Evolutionary conservation across 106 monocot species (phyloP), one percentile per base, ranked within the genome.

Genomic region (Dioscorea alata): DNA sequence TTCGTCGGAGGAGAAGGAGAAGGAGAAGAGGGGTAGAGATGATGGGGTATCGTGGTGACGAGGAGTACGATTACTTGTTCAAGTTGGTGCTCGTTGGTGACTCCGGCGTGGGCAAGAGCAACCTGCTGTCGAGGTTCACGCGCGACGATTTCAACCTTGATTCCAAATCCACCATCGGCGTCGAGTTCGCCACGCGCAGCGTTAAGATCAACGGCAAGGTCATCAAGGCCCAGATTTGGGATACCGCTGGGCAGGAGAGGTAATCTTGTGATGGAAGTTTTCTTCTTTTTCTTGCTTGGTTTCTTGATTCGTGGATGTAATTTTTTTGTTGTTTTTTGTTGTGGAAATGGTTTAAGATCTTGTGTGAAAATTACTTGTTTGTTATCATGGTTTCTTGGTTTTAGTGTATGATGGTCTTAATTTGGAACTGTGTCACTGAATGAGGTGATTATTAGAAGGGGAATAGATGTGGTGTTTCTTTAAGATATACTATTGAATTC

Each of bases 121-220:
- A 84, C 53, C 73, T 84, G 15, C 69, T 84, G 31, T 84, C 84
- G 23, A 63, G 84, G 61, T 85, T 85, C 74, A 85, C 85, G 21
- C 60, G 77, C 42, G 81, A 85, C 77, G 85, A 85, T 77, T 85
- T 85, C 74, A 76, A 73, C 54, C 85, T 85, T 64, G 85, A 85
- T 53, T 85, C 85, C 65, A 85, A 85, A 71, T 85, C 85, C 53
- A 84, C 84, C 59, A 84, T 84, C 67, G 84, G 84, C 33, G 84
- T 84, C n/a, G 84, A 84, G 80, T 85, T 85, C 77, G 85, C 85
- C 51, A 81, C 85, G 42, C 63, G 81, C n/a, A 85, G 70, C 54
- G n/a, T 85, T 21, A 74, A 59, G 64, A 75, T 80, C 23, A 75
- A 80, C 65, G 70, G 65, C 59, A 80, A 80, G 70, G 57, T 80